Base-by-base conservation (phyloP, 345 rosid genomes). In the Fremontodendron californicum region DNA sequence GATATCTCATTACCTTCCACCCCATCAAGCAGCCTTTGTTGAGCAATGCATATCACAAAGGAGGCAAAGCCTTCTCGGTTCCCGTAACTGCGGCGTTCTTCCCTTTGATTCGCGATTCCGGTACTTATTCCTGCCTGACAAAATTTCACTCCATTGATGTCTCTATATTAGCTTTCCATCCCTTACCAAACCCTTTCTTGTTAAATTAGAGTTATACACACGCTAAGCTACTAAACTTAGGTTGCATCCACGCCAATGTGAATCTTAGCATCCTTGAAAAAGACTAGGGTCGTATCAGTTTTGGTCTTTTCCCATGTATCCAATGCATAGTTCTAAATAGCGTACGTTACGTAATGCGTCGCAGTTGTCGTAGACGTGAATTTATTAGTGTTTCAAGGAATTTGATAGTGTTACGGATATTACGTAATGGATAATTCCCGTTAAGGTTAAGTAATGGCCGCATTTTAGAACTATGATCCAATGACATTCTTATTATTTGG, bases 31-130 rank as follows among this genome's bases (percentile, higher is more conserved):
- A 0, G 86, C 88, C 48, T 93, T 94, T 81, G 95, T 90, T 5
- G 94, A 93, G 83, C 93, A 87, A 77, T 93, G 97, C 88, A 84
- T 90, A 75, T 88, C 91, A 29, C 85, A 90, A 68, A 86, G 92
- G 73, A 87, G 89, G 78, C 86, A 91, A 77, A 89, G 89, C 77
- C 85, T 91, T 76, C 91, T 91, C 1, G 88, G 85, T 67, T 91
- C 93, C 61, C 85, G 94, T 29, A 94, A 89, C 79, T 93, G 96
- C 60, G 93, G 93, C 37, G 81, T 91, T 78, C 84, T 93, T 67
- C 87, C 97, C 18, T 91, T 93, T 25, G 94, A 94, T 80, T 87
- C 98, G 6, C 88, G 85, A 48, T 94, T 94, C 80, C 93, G 97
- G n/a, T 94, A 92, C 80, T 82, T 93, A 74, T 91, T 91, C 85